These are phyloP conservation scores for Tinospora cordifolia DNA, from an alignment of 164 flowering plant genomes.

Conservation along the genomic window DNA sequence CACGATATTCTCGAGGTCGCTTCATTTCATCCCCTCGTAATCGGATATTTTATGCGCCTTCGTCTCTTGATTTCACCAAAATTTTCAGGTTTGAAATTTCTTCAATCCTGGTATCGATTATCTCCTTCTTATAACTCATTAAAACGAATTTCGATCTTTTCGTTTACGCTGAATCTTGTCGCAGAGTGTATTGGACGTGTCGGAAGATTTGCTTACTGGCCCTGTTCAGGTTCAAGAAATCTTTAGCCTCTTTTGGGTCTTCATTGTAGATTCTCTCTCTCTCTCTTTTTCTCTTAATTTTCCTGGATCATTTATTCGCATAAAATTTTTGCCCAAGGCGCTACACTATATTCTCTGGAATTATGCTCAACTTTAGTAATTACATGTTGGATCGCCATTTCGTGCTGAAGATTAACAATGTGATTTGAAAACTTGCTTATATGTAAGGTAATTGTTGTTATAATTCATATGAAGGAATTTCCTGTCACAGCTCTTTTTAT, in stretches of 20 bases:
- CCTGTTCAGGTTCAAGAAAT: neutral
- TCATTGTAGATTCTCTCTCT: neutral
- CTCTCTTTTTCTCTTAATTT: neutral
- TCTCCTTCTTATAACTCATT: neutral
- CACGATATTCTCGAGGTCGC: constrained; percentile 3
- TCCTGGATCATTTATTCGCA: neutral
- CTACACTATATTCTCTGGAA: too few relatives aligned
- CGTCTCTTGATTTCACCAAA: neutral
- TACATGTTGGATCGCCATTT: too few relatives aligned
- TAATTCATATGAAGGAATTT: neutral
- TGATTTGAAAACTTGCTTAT: too few relatives aligned
- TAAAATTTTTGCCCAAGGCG: neutral
- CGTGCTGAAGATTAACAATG: too few relatives aligned
- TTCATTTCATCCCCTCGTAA: neutral
- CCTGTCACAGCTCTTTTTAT: neutral
- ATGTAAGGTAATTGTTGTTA: too few relatives aligned
- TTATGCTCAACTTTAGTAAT: too few relatives aligned
- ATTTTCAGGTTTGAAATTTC: neutral
- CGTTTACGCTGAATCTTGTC: too few relatives aligned
- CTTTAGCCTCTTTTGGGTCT: neutral
- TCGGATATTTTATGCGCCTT: neutral
- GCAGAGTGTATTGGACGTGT: neutral
- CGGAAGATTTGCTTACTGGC: neutral
- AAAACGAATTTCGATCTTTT: neutral
- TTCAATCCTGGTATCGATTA: neutral